Evolutionary conservation across 495 filamentous ascomycete species (phyloP).

Genomic region (Daldinia concentrica): DNA sequence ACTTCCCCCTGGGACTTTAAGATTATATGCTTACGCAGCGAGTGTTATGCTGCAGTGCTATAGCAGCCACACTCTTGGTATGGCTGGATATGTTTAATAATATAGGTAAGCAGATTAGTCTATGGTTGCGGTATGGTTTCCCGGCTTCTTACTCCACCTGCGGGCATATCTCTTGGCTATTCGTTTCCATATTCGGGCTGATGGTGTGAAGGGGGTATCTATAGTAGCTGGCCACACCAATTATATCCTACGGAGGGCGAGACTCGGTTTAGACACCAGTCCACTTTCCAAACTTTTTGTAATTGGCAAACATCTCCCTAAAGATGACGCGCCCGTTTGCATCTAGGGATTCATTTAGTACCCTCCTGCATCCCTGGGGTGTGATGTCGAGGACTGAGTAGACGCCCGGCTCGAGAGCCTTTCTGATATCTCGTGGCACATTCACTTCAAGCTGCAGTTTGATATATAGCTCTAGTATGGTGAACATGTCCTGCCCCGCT

Average conservation of each 20-base stretch:
- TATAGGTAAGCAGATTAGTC: background rate
- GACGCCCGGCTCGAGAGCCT: constrained; percentile 74
- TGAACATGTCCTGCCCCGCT: constrained; percentile 78
- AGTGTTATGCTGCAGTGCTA: background rate
- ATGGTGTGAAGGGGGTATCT: constrained; percentile 28
- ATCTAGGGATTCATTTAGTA: constrained; percentile 76
- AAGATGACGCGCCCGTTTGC: constrained; percentile 73
- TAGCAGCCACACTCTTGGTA: background rate
- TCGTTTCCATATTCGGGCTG: constrained; percentile 12
- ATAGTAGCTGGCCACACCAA: constrained; percentile 3
- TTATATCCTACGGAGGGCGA: constrained; percentile 1
- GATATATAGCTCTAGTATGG: constrained; percentile 76
- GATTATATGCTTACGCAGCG: background rate
- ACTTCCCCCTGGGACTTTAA: background rate
- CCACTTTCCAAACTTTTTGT: constrained; percentile 75
- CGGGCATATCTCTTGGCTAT: constrained; percentile 2
- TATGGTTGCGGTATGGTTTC: background rate
- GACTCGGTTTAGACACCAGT: constrained; percentile 56
- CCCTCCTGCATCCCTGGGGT: constrained; percentile 68
- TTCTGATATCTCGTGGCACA: constrained; percentile 65
- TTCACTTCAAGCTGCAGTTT: constrained; percentile 66
- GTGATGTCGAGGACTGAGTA: constrained; percentile 77
- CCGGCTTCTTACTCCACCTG: constrained; percentile 14
- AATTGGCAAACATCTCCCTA: constrained; percentile 75
- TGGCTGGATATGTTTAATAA: background rate